A percentile compares a stretch with the other conserved stretches of the same genome.
Evolutionary conservation across 768 basidiomycete genomes (phyloP).

Genomic region (Kwoniella dendrophila): DNA sequence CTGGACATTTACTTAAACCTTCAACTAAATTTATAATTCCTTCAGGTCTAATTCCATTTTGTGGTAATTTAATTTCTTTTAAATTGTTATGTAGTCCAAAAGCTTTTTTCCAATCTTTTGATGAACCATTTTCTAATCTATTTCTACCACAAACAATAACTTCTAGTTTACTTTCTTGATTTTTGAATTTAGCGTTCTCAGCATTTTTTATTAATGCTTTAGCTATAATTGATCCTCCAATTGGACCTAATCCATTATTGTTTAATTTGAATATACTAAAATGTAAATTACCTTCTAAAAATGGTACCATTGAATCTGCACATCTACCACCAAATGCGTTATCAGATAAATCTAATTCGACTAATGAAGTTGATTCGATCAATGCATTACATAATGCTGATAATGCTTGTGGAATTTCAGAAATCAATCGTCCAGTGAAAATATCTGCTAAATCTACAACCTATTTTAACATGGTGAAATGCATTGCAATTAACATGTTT

Average conservation of each 20-base stretch:
- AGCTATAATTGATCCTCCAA: constrained; percentile 82
- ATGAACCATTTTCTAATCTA: constrained; percentile 88
- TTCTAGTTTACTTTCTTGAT: constrained; percentile 69
- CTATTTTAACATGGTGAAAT: constrained; percentile 59
- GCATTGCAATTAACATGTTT: too few relatives aligned
- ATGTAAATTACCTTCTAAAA: constrained; percentile 77
- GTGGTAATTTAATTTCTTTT: constrained; percentile 86
- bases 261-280: constrained; percentile 85
- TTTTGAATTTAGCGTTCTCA: constrained; percentile 66
- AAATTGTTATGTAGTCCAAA: constrained; percentile 82
- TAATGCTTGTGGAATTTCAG: constrained; percentile 89
- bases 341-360: constrained; percentile 87
- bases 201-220: constrained; percentile 80
- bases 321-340: constrained; percentile 96
- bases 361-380: constrained; percentile 73
- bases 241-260: constrained; percentile 94
- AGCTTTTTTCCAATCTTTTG: constrained; percentile 79
- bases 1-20: constrained; percentile 70
- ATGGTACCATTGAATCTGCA: constrained; percentile 88
- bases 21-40: constrained; percentile 77
- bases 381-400: constrained; percentile 85
- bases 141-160: constrained; percentile 91
- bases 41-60: constrained; percentile 94
- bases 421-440: constrained; percentile 94
- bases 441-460: constrained; percentile 95